phyloP scores from a whole-genome alignment of 176 grass and related monocot genomes.

The Canna indica region DNA sequence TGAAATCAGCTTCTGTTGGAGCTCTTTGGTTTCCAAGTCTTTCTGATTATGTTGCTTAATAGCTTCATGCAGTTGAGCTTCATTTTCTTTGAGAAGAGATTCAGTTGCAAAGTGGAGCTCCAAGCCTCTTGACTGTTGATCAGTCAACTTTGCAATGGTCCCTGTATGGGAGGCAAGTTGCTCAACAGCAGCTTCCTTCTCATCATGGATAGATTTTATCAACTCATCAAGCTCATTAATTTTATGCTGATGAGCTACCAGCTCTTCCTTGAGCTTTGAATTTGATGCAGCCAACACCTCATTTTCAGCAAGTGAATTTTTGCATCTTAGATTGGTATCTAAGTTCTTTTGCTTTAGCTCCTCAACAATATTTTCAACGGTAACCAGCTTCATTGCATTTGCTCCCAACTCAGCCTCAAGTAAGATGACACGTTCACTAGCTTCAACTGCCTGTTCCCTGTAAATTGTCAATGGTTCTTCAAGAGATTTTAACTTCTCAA shows the following conservation, averaged over 20 bases:
- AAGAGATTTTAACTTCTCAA: slow-evolving; percentile 37
- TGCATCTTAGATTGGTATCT: slow-evolving; percentile 43
- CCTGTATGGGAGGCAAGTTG: slow-evolving; percentile 9
- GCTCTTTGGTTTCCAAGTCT: slow-evolving; percentile 61
- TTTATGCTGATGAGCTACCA: slow-evolving; percentile 30
- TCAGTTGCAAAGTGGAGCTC: slow-evolving; percentile 39
- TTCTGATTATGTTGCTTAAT: slow-evolving; percentile 17
- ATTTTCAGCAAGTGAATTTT: slow-evolving; percentile 33
- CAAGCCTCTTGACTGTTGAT: slow-evolving; percentile 36
- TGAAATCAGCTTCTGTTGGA: slow-evolving; percentile 59
- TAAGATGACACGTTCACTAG: slow-evolving; percentile 43
- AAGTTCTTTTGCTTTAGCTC: slow-evolving; percentile 39
- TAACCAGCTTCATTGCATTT: slow-evolving; percentile 54
- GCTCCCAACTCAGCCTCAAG: slow-evolving; percentile 64
- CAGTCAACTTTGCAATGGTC: slow-evolving; percentile 32
- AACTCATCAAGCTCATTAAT: slow-evolving; percentile 44
- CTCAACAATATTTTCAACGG: slow-evolving; percentile 43
- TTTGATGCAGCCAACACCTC: slow-evolving; percentile 39
- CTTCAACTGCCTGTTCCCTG: slow-evolving; percentile 35
- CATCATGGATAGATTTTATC: slow-evolving; percentile 22
- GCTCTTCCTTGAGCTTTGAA: slow-evolving; percentile 46
- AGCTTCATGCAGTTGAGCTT: neutral
- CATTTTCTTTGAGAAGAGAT: slow-evolving; percentile 29
- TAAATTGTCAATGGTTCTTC: slow-evolving; percentile 49
- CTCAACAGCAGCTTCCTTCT: slow-evolving; percentile 41